A percentile compares a stretch with the other conserved stretches of the same genome.
Conservation (phyloP, 768 basidiomycete genomes). For the Lactarius trivialis region DNA sequence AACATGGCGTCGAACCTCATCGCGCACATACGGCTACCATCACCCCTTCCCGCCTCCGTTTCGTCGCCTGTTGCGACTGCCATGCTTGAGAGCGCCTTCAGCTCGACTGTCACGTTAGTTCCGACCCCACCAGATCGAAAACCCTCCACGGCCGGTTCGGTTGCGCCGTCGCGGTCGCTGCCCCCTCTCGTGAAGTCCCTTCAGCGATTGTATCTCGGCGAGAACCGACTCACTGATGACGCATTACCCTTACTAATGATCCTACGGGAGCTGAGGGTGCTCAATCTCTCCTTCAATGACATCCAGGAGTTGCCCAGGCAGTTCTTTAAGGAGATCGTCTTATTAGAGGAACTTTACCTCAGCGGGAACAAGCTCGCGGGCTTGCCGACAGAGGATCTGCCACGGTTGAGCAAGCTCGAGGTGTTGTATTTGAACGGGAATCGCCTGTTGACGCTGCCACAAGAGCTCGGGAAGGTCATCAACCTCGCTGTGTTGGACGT, state of each 20-base stretch:
- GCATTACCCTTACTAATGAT: slow-evolving; percentile 66
- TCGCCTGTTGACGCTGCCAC: slow-evolving; percentile 83
- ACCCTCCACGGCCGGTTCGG: slow-evolving; percentile 34
- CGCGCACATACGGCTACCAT: slow-evolving; percentile 63
- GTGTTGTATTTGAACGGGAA: slow-evolving; percentile 92
- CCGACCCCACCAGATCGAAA: slow-evolving; percentile 36
- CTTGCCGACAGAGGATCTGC: slow-evolving; percentile 85
- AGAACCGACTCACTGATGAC: slow-evolving; percentile 83
- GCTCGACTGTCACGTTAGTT: slow-evolving; percentile 13
- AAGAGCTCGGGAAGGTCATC: slow-evolving; percentile 79
- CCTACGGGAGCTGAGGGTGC: slow-evolving; percentile 66
- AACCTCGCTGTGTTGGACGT: slow-evolving; percentile 81
- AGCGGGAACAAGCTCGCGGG: slow-evolving; percentile 92
- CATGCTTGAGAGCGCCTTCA: slow-evolving; percentile 8
- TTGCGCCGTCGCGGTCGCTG: slow-evolving; percentile 27
- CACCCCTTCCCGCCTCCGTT: slow-evolving; percentile 14
- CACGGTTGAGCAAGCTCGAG: slow-evolving; percentile 56
- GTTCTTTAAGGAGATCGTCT: slow-evolving; percentile 64
- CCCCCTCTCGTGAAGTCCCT: slow-evolving; percentile 67
- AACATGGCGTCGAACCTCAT: slow-evolving; percentile 89
- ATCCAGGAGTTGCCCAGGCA: slow-evolving; percentile 79
- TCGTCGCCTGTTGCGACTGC: background rate
- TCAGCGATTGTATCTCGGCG: slow-evolving; percentile 77
- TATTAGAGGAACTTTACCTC: slow-evolving; percentile 82
- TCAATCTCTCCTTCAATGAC: slow-evolving; percentile 94